A percentile compares a stretch with the other conserved stretches of the same genome.
Conservation (phyloP, 73 alveolate species). For the Durusdinium trenchii region DNA sequence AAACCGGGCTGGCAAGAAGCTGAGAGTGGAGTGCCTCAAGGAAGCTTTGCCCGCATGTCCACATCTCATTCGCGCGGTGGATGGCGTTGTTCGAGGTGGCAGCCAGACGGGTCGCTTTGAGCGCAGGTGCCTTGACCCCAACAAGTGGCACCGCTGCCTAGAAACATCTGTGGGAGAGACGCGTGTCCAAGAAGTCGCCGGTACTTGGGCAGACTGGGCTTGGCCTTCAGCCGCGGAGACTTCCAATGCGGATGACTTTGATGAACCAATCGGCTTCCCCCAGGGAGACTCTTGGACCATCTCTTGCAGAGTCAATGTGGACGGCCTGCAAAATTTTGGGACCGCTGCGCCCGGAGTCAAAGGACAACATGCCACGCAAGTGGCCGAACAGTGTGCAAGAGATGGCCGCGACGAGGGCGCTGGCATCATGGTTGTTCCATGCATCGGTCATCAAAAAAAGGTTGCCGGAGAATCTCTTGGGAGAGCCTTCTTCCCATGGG, state of each 20-base stretch:
- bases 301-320: background rate
- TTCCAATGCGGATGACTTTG: background rate
- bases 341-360: background rate
- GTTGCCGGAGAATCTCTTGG: too few relatives aligned
- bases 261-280: background rate
- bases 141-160: background rate
- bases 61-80: background rate
- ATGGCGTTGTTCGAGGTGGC: background rate
- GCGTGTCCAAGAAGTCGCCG: background rate
- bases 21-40: slow-evolving; percentile 8
- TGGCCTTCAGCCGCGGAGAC: slow-evolving; percentile 4
- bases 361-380: background rate
- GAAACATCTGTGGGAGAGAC: background rate
- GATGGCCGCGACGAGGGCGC: background rate
- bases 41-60: background rate
- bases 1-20: background rate
- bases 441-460: too few relatives aligned
- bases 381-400: background rate
- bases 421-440: too few relatives aligned
- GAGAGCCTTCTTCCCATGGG: too few relatives aligned
- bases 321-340: background rate
- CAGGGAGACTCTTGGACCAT: background rate
- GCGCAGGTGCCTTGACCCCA: background rate
- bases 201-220: background rate
- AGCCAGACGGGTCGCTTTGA: slow-evolving; percentile 8